Base-by-base conservation (phyloP, 2,329 filamentous ascomycete species). In the Colletotrichum chlorophyti region DNA sequence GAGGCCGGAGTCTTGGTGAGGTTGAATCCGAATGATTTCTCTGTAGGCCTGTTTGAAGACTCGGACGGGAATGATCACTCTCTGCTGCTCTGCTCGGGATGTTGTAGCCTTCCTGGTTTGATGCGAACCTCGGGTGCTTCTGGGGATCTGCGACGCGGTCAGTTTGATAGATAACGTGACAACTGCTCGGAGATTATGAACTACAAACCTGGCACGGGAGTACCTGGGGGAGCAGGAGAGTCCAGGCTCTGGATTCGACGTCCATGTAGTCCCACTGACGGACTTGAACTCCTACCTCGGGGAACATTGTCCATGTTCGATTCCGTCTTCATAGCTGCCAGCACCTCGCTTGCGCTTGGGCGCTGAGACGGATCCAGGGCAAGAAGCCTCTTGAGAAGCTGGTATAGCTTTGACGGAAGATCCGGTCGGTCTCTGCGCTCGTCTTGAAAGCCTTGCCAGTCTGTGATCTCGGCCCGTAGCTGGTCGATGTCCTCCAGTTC, bases 401-500 rank as follows among this genome's bases (percentile, higher is more conserved):
- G 85, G 73, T 98, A 99, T 0, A 99, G 83, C 70, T 91, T 89
- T 5, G 91, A 83, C 0, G 95, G 95, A 1, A 99, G 78, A 66
- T 98, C 95, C 0, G 90, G 86, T 2, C 94, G 85, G 63, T 89
- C 83, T 31, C 88, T 82, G 29, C 86, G 83, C 65, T 91, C 89
- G 59, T 92, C 89, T 62, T 92, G 86, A 65, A 98, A 96, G 1
- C 95, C 95, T 51, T 87, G 79, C 95, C 95, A 99, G 29, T 83
- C 81, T 10, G 87, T 86, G 54, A 99, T 98, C 72, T 99, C 95
- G 3, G 83, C 89, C 37, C 93, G 86, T 26, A 99, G 81, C 64
- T 88, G 80, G 65, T 97, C 93, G 5, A 97, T 81, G 64, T 98
- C 93, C 70, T 99, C 95, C 53, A 92, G 87, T 69, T 98, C 94